These are phyloP conservation scores for Atkinsonella texensis DNA, from an alignment of 2,329 filamentous ascomycete genomes.

Conservation along the genomic window DNA sequence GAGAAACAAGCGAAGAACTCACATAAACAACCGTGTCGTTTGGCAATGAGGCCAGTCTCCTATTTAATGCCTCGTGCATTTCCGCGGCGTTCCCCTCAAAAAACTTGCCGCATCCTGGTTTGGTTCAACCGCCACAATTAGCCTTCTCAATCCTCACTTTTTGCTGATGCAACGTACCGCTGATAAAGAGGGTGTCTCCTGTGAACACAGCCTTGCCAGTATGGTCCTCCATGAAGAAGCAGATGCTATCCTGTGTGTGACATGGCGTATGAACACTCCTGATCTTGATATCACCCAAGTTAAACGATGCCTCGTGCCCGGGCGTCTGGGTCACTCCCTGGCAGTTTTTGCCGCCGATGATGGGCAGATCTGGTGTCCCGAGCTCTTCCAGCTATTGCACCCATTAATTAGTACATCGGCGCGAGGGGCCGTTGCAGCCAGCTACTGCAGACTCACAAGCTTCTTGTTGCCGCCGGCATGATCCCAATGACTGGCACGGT, in stretches of 20 bases:
- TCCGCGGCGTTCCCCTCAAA: conserved; percentile 84
- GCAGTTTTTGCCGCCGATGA: conserved; percentile 85
- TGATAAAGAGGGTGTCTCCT: conserved; percentile 91
- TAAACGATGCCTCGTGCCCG: conserved; percentile 62
- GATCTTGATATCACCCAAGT: conserved; percentile 70
- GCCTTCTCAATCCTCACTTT: not conserved
- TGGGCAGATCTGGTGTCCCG: conserved; percentile 50
- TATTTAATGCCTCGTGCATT: conserved; percentile 90
- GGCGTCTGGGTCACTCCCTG: conserved; percentile 69
- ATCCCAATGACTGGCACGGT: conserved; percentile 63
- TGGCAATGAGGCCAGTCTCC: conserved; percentile 66
- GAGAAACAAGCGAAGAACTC: conserved; percentile 20
- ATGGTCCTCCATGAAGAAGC: conserved; percentile 80
- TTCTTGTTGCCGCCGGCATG: conserved; percentile 87
- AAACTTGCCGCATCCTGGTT: conserved; percentile 76
- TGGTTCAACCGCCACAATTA: not conserved
- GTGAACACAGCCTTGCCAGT: conserved; percentile 74
- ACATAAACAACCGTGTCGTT: conserved; percentile 89
- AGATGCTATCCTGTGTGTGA: conserved; percentile 97
- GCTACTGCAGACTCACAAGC: conserved; percentile 31
- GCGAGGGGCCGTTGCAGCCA: no score
- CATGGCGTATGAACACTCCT: conserved; percentile 91
- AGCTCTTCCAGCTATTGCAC: conserved; percentile 27
- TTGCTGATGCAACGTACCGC: conserved; percentile 39
- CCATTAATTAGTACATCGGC: not conserved